Evolutionary conservation across 139 green algal genomes (phyloP).

Genomic region (Gonium pectorale): DNA sequence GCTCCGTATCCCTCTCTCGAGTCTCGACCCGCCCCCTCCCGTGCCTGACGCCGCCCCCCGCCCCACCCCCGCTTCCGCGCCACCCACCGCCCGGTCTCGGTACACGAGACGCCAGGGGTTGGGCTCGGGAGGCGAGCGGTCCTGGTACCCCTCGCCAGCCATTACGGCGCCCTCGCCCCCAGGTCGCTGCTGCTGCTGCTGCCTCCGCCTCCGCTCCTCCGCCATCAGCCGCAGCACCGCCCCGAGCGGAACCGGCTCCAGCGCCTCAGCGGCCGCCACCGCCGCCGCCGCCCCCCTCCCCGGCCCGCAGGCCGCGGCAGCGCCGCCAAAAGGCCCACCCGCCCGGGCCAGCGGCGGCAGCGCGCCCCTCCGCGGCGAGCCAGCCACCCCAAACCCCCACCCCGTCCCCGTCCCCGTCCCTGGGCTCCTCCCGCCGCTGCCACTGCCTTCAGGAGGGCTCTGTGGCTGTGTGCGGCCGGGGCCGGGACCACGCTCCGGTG

Average conservation of each 20-base stretch:
- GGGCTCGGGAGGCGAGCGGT: no score
- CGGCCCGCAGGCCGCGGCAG: not conserved
- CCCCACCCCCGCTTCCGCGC: not conserved
- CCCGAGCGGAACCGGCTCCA: constrained; percentile 25
- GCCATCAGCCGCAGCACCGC: not conserved
- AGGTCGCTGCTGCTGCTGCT: not conserved
- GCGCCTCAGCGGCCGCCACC: not conserved
- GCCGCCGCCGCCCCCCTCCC: not conserved
- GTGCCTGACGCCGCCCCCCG: not conserved
- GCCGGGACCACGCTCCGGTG: no score
- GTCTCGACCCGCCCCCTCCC: not conserved
- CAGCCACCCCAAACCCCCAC: no score
- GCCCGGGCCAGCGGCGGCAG: not conserved
- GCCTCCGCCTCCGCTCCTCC: not conserved
- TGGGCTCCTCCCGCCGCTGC: no score
- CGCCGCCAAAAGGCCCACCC: not conserved
- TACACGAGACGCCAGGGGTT: constrained; percentile 35
- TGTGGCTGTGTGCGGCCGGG: no score
- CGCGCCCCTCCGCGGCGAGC: no score
- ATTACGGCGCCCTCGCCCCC: no score
- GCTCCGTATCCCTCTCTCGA: no score
- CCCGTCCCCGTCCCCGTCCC: no score
- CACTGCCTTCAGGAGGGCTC: no score
- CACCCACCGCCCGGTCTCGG: constrained; percentile 16
- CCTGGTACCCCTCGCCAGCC: not conserved